These are phyloP conservation scores for Parafenestella ontariensis DNA, from an alignment of 2,329 filamentous ascomycete species.

Conservation along the genomic window DNA sequence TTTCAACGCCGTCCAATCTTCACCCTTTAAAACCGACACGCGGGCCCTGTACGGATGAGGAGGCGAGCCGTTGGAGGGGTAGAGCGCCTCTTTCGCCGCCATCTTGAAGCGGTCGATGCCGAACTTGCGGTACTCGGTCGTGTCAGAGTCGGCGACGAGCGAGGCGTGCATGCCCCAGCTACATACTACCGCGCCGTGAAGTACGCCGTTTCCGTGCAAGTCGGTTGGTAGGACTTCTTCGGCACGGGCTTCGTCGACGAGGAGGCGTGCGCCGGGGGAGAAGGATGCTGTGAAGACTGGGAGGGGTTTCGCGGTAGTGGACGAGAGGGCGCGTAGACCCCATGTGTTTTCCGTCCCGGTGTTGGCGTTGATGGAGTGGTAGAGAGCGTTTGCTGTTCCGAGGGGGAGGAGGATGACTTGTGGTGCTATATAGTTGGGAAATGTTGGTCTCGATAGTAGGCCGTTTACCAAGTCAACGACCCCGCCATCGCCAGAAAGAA, in stretches of 20 bases:
- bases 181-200: conserved; percentile 81
- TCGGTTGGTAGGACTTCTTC: conserved; percentile 46
- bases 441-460: conserved; percentile 50
- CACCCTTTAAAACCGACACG: conserved; percentile 53
- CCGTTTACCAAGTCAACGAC: conserved; percentile 82
- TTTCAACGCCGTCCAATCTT: conserved; percentile 45
- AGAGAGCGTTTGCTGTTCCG: conserved; percentile 59
- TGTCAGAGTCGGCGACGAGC: conserved; percentile 91
- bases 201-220: conserved; percentile 31
- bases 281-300: conserved; percentile 55
- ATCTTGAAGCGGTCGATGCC: conserved; percentile 83
- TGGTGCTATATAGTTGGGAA: conserved; percentile 54
- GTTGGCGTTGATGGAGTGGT: conserved; percentile 52
- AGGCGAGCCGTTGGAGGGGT: conserved; percentile 58
- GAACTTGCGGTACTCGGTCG: conserved; percentile 76
- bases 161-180: conserved; percentile 91
- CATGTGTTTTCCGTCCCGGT: conserved; percentile 48
- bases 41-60: conserved; percentile 65
- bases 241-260: conserved; percentile 54
- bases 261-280: conserved; percentile 52
- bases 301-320: conserved; percentile 44
- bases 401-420: conserved; percentile 63
- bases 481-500: conserved; percentile 89
- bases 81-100: conserved; percentile 79
- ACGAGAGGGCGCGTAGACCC: conserved; percentile 50